Base-by-base conservation (phyloP, 1,284 basidiomycete species). In the Ganoderma sp. region DNA sequence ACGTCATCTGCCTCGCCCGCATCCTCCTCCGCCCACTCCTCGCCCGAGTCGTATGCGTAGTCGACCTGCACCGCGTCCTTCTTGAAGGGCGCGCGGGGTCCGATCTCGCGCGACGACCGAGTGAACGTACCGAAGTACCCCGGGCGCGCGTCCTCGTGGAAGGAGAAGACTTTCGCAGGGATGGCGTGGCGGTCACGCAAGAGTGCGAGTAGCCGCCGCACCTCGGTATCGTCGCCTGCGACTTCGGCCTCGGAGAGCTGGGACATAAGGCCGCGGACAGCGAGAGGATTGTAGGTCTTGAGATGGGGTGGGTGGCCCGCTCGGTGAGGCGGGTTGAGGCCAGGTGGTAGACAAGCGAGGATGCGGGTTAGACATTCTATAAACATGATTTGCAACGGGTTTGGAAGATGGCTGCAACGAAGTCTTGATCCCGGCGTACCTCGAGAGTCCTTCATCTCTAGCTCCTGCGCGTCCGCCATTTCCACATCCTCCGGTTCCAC, bases 91-190 rank as follows among this genome's bases (percentile, higher is more conserved):
- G 83, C 85, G n/a, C 94, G 87, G 9, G 92, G 88, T 2, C 91
- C 89, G 66, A 96, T 87, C 63, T 87, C 79, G 17, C 82, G 82
- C 28, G 92, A 94, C 68, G 83, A 87, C 62, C 90, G 88, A 12
- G 93, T 94, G 91, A 92, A 96, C 19, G 94, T 96, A 34, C 94
- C 94, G 73, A 90, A 90, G 78, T 95, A 96, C 1, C 93, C 93
- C 22, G 94, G 94, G 42, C 94, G 87, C 0, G 85, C 84, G 76
- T 96, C 92, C 69, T 90, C 90, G 28, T 83, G 78, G 78, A 95
- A 96, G 69, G 92, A 88, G 58, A 96, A 81, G 2, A 89, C 85
- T 78, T 95, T 96, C 41, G 87, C 85, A 0, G 89, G 89, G 42
- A 93, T 79, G n/a, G 81, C 71, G 12, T 77, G 78, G 14, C 91